These are phyloP conservation scores for Barnettozyma sucrosica DNA, from an alignment of 805 yeast genomes.

Conservation along the genomic window DNA sequence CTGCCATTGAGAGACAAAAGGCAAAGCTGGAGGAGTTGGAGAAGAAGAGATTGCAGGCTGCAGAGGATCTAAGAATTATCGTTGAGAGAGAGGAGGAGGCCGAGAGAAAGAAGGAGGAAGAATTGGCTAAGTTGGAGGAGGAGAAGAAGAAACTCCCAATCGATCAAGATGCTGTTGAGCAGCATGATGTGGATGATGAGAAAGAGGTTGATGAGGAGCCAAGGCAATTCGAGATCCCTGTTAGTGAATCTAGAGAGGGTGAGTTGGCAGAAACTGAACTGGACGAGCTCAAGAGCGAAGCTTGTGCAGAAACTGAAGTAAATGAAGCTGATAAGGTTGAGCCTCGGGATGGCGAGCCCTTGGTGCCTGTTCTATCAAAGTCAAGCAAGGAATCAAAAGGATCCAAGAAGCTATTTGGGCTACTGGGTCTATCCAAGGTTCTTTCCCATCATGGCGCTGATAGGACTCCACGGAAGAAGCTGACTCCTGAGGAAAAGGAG, in stretches of 20 bases:
- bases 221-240: slow-evolving; percentile 9
- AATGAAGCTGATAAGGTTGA: background rate
- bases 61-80: slow-evolving; percentile 7
- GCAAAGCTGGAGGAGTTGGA: slow-evolving; percentile 7
- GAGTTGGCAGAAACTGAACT: slow-evolving; percentile 10
- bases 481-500: slow-evolving; percentile 20
- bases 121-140: slow-evolving; percentile 1
- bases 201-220: slow-evolving; percentile 8
- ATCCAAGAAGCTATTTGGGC: slow-evolving; percentile 13
- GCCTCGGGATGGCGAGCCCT: background rate
- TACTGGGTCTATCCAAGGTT: slow-evolving; percentile 4
- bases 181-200: background rate
- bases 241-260: slow-evolving; percentile 7
- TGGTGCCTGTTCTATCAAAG: background rate
- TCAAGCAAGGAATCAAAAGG: background rate
- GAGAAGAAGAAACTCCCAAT: slow-evolving; percentile 2
- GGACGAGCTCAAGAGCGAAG: slow-evolving; percentile 12
- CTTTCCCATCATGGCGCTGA: background rate
- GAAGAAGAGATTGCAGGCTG: slow-evolving; percentile 9
- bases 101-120: slow-evolving; percentile 5
- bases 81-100: slow-evolving; percentile 7
- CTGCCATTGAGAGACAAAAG: slow-evolving; percentile 4
- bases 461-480: slow-evolving; percentile 6
- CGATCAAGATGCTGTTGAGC: background rate
- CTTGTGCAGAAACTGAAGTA: slow-evolving; percentile 5